Percentiles rank a stretch among this genome's conserved stretches.
Conservation (phyloP, 768 basidiomycete species). For the Suillus discolor region DNA sequence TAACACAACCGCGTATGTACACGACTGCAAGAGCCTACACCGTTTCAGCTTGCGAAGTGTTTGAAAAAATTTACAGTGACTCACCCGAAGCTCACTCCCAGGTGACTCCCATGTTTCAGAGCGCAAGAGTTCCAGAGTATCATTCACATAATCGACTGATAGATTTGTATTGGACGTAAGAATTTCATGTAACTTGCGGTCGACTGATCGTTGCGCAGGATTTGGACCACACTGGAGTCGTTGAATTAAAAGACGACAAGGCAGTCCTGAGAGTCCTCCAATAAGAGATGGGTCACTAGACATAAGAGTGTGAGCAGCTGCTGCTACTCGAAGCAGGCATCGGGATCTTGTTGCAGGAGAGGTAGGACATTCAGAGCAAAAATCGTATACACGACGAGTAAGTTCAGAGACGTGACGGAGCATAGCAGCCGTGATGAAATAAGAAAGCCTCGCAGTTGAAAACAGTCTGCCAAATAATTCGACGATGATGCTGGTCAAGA, state of each 20-base stretch:
- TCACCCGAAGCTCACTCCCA: constrained; percentile 34
- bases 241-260: constrained; percentile 43
- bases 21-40: constrained; percentile 21
- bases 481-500: constrained; percentile 49
- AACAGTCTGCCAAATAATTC: constrained; percentile 47
- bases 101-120: constrained; percentile 41
- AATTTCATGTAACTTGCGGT: constrained; percentile 1
- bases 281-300: constrained; percentile 23
- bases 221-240: constrained; percentile 47
- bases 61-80: constrained; percentile 8
- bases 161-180: background rate
- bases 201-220: constrained; percentile 17
- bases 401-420: constrained; percentile 43
- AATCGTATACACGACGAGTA: constrained; percentile 43
- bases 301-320: constrained; percentile 29
- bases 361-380: constrained; percentile 40
- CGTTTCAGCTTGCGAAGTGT: background rate
- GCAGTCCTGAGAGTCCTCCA: constrained; percentile 33
- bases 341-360: constrained; percentile 37
- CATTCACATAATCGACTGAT: constrained; percentile 4
- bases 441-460: constrained; percentile 43
- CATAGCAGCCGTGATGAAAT: constrained; percentile 54
- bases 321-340: constrained; percentile 43
- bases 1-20: constrained; percentile 36
- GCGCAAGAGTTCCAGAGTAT: constrained; percentile 42